Evolutionary conservation across 2,329 filamentous ascomycete species (phyloP), one percentile per base, ranked within the genome.

Genomic region (Curvularia sp.): DNA sequence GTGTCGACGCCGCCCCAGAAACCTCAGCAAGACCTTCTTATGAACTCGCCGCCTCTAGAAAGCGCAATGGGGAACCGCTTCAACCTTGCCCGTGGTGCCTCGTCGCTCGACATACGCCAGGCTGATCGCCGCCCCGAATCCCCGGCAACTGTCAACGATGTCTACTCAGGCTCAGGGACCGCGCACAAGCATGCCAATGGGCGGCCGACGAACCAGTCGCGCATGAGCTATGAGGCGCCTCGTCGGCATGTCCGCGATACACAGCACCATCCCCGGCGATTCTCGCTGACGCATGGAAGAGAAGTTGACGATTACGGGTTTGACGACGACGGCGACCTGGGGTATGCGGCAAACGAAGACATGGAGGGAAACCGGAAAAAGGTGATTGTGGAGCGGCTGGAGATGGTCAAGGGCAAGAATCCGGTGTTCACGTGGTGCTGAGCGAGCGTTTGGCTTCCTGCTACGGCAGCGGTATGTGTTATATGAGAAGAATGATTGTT

Each of bases 391-490:
- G 95, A 99, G 82, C 84, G 95, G 63, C 80, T 99, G 57, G 95
- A 99, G 82, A 91, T 94, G 59, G 95, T 99, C 61, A 98, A 98
- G 83, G 92, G 89, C 74, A 90, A 90, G 75, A 96, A 96, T 74
- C 95, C 95, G 1, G 93, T 99, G 30, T 99, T 99, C 78, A 97
- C 91, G 43, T 99, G 95, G 91, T 99, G 95, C 82, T 98, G 67
- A 77, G 30, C 25, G 42, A 25, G 25, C 13, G 6, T 19, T 38
- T 19, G 30, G 25, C 43, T n/a, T 36, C 9, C 8, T 5, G 23
- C 32, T 23, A 13, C 3, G n/a, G 12, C 7, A 27, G 42, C 50
- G 58, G 23, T 23, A 39, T 39, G 32, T 38, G 23, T 49, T 39
- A 21, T 43, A 39, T 41, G 32, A 27, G 38, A 36, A 25, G 39